Evolutionary conservation across 768 basidiomycete species (phyloP).

Genomic region (Roridomyces roridus): DNA sequence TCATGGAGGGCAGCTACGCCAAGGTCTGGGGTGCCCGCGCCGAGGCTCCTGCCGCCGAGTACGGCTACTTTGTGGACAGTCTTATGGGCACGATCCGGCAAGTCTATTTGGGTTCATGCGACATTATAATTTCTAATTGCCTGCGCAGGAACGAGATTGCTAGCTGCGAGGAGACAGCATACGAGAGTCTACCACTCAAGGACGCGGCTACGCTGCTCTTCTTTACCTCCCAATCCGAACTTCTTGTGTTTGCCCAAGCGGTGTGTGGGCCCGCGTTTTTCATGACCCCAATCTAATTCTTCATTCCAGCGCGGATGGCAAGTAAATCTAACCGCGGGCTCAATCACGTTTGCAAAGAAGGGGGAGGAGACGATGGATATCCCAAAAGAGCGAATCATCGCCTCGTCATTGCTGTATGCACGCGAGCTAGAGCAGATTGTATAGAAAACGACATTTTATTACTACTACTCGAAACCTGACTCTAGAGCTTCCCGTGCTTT

Average conservation of each 20-base stretch:
- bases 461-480: slow-evolving; percentile 53
- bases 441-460: slow-evolving; percentile 40
- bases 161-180: slow-evolving; percentile 93
- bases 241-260: slow-evolving; percentile 82
- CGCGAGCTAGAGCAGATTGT: slow-evolving; percentile 93
- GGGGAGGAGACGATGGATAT: slow-evolving; percentile 85
- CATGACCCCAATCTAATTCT: too few relatives aligned
- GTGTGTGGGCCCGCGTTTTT: slow-evolving; percentile 44
- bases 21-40: slow-evolving; percentile 97
- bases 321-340: slow-evolving; percentile 71
- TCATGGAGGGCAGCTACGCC: slow-evolving; percentile 99
- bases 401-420: slow-evolving; percentile 79
- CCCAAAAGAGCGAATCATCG: slow-evolving; percentile 83
- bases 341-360: slow-evolving; percentile 82
- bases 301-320: slow-evolving; percentile 78
- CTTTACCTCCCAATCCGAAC: slow-evolving; percentile 83
- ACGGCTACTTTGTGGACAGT: slow-evolving; percentile 92
- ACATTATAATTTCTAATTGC: background rate
- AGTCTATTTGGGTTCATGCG: slow-evolving; percentile 37
- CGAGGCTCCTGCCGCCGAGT: slow-evolving; percentile 92
- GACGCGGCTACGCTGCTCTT: slow-evolving; percentile 93
- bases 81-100: slow-evolving; percentile 92
- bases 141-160: slow-evolving; percentile 89
- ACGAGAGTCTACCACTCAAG: slow-evolving; percentile 87
- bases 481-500: slow-evolving; percentile 89